These are phyloP conservation scores for Colletotrichum sp. DNA, from an alignment of 2,329 filamentous ascomycete genomes.

Conservation along the genomic window DNA sequence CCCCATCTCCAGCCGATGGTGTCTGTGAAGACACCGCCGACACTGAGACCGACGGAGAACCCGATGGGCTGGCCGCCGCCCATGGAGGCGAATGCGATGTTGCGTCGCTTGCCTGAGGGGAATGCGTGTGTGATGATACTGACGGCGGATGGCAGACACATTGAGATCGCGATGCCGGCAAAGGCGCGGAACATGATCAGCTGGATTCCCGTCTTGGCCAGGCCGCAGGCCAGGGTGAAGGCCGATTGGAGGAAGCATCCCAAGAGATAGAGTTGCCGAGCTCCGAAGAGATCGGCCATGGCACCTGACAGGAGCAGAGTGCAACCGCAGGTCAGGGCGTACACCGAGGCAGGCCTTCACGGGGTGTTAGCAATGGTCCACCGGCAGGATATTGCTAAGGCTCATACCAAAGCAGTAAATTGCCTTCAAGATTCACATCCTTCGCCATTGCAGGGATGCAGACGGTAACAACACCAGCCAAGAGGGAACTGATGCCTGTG, in stretches of 20 bases:
- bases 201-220: constrained; percentile 8
- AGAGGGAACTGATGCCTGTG: constrained; percentile 6
- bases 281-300: constrained; percentile 18
- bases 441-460: constrained; percentile 8
- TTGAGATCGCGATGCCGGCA: constrained; percentile 18
- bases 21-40: constrained; percentile 19
- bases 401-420: constrained; percentile 2
- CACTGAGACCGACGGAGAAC: constrained; percentile 14
- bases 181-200: constrained; percentile 20
- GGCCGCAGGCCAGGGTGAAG: constrained; percentile 16
- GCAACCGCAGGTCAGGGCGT: constrained; percentile 6
- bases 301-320: constrained; percentile 6
- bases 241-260: constrained; percentile 16
- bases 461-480: constrained; percentile 6
- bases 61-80: constrained; percentile 20
- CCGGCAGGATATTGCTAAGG: rapidly evolving
- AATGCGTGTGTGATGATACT: constrained; percentile 20
- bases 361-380: background rate
- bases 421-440: background rate
- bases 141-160: constrained; percentile 19
- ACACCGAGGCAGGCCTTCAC: constrained; percentile 8
- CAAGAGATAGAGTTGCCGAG: constrained; percentile 12
- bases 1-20: constrained; percentile 19
- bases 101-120: constrained; percentile 17
- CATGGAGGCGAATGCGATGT: constrained; percentile 37